Evolutionary conservation across 1,139 yeast genomes (phyloP).

Genomic region (Scheffersomyces quercinus): DNA sequence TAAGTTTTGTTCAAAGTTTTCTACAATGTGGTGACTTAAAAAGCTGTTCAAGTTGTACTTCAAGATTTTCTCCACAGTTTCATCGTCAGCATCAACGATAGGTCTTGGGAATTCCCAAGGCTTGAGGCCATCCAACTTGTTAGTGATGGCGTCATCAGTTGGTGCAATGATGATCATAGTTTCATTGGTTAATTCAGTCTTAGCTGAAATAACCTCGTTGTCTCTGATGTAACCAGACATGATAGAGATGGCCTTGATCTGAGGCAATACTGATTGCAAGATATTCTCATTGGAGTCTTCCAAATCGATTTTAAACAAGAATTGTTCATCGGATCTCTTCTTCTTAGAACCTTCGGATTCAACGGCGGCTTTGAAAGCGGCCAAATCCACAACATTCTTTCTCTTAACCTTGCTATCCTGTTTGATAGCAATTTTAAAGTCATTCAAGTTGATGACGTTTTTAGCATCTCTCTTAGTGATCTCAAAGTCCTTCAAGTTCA

Average conservation of each 20-base stretch:
- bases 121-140: constrained; percentile 37
- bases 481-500: constrained; percentile 13
- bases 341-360: constrained; percentile 5
- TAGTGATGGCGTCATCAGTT: constrained; percentile 50
- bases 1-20: constrained; percentile 22
- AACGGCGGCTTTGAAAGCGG: constrained; percentile 3
- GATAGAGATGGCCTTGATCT: constrained; percentile 44
- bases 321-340: constrained; percentile 8
- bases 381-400: constrained; percentile 3
- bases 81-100: constrained; percentile 31
- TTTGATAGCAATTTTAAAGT: constrained; percentile 2
- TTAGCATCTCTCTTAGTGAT: constrained; percentile 21
- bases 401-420: background rate
- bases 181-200: constrained; percentile 37
- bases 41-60: constrained; percentile 50
- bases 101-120: constrained; percentile 71
- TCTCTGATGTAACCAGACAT: constrained; percentile 61
- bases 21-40: constrained; percentile 53
- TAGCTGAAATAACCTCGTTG: constrained; percentile 39
- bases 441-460: constrained; percentile 14
- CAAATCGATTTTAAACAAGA: constrained; percentile 11
- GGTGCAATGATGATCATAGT: constrained; percentile 62
- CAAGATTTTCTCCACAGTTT: constrained; percentile 44
- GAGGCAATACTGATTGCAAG: constrained; percentile 43
- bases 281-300: constrained; percentile 14